Evolutionary conservation across 176 grass and related monocot genomes (phyloP).

Genomic region (Eragrostis nindensis): DNA sequence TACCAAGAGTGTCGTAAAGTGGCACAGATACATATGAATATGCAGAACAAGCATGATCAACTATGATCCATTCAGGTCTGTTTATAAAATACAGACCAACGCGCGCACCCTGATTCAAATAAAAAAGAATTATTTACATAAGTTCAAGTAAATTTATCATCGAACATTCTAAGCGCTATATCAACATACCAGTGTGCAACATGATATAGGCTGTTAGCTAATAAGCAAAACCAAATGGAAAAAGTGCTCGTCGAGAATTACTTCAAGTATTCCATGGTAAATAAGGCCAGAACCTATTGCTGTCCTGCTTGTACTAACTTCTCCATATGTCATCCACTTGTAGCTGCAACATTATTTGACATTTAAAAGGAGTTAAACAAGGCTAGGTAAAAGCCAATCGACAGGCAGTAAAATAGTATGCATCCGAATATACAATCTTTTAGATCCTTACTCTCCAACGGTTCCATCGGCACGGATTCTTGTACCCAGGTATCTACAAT

Average conservation of each 20-base stretch:
- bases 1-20: conserved; percentile 98
- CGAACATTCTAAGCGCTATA: neutral
- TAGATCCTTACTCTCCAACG: conserved; percentile 85
- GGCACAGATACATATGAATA: conserved; percentile 94
- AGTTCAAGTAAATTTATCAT: conserved; percentile 1
- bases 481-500: conserved; percentile 91
- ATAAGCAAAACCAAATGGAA: conserved; percentile 9
- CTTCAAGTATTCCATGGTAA: conserved; percentile 79
- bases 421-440: too few relatives aligned
- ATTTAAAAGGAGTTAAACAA: conserved; percentile 9
- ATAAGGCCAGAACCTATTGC: conserved; percentile 87
- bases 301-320: conserved; percentile 68
- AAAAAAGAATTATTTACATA: neutral
- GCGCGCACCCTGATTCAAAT: conserved; percentile 73
- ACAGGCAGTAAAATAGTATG: too few relatives aligned
- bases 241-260: conserved; percentile 34
- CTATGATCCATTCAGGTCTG: conserved; percentile 86
- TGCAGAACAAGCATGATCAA: conserved; percentile 95
- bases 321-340: conserved; percentile 98
- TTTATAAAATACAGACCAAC: conserved; percentile 98
- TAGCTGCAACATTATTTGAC: conserved; percentile 52
- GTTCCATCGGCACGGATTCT: conserved; percentile 74
- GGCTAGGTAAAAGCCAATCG: neutral
- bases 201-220: conserved; percentile 25
- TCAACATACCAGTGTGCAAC: conserved; percentile 6